Evolutionary conservation across 352 stramenopile species (phyloP), one percentile per base, ranked within the genome.

Genomic region (Pythium sukuiense): DNA sequence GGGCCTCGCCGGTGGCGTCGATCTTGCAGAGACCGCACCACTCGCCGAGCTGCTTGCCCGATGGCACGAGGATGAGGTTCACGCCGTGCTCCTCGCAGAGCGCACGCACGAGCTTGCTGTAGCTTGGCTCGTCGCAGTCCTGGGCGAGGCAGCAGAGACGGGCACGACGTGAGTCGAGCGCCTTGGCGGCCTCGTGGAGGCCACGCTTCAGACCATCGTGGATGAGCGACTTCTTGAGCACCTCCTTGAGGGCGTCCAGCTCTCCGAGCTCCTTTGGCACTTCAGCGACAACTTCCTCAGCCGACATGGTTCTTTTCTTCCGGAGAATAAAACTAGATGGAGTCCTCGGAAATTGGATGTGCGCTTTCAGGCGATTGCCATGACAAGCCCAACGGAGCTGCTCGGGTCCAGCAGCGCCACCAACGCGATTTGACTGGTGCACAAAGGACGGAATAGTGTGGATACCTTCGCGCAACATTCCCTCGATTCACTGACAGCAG

Each of bases 11-110:
- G 63, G 99, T 88, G 60, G 81, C 81, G 82, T 99, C 95, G 75
- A 99, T 96, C 89, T 99, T 99, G 90, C 95, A 98, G 68, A 99
- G 92, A 72, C 98, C 98, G 73, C 95, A 99, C 97, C 96, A 99
- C 80, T 99, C 96, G 79, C 98, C 98, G 55, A 99, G 88, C 72
- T 99, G 93, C 87, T 99, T 99, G 70, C 96, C 92, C 71, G 85
- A 92, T 20, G 91, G 88, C 57, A 97, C 89, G 71, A 97, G 84
- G 74, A 98, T 97, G 77, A 98, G 88, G 83, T 96, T 96, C 73
- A 98, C 90, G 76, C 92, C 87, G 80, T 97, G 89, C 79, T 97
- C 89, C 70, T 96, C 87, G 82, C 92, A 98, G 65, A 98, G 81
- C 59, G 97, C 97, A 72, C 96, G 96, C 72, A 99, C 97, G 72